Base-by-base conservation (phyloP, 108 stramenopile genomes). In the Thalassiosira profunda region DNA sequence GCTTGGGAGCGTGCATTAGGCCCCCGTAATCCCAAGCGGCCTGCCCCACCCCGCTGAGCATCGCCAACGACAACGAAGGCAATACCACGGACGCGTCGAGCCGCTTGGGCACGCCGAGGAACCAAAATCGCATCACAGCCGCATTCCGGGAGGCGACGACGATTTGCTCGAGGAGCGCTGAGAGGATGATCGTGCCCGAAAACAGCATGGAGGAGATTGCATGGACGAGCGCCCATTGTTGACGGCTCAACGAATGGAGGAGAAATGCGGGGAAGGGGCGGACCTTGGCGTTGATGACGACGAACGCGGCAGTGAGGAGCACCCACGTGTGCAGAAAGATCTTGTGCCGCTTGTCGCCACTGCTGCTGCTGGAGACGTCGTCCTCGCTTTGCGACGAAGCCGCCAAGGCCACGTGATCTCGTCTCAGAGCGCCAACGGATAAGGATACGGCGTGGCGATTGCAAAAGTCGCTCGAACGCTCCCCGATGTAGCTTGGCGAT, bases 161-260 rank as follows among this genome's bases (percentile, higher is more conserved):
- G 20, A 69, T 14, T 42, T 54, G 58, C 41, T 76, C 74, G 5
- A 76, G 20, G 23, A 76, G 29, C 4, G 74, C 53, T 5, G 74
- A 57, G 3, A 53, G 53, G 2, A 76, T 35, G 45, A 76, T 76
- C 11, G 41, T 60, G 26, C 74, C 74, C 5, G 47, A 42, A 51
- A 76, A 69, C 14, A 69, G 20, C 74, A 76, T 76, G 12, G 20
- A 40, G 15, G 55, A 57, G 5, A 74, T n/a, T 17, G 73, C 73
- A 59, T 74, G 73, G 2, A 67, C 24, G 20, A 74, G 47, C 11
- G 38, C 10, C 38, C 38, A 40, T 40, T 40, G 38, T 11, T 10
- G 14, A 14, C 38, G 14, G 38, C 38, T 40, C 10, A 40, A 14
- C 14, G 38, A 40, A 11, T 40, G 11, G 14, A 11, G 14, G 38